A percentile compares a stretch with the other conserved stretches of the same genome.
Conservation (phyloP, 306 rosid species). For the Citrullus colocynthis region DNA sequence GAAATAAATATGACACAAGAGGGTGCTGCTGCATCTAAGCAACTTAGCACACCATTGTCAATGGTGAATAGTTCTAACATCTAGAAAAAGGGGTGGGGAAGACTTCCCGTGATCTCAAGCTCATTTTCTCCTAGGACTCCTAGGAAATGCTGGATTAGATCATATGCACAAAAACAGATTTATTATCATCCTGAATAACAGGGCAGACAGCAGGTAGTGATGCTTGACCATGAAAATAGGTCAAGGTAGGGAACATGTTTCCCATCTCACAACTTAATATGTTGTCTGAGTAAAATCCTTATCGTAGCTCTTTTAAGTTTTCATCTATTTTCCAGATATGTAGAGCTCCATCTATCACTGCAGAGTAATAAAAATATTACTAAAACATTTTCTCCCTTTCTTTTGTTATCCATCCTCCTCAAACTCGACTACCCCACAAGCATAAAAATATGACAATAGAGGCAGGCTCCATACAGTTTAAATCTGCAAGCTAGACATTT, state of each 20-base stretch:
- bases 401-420: not conserved
- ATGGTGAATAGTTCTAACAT: not conserved
- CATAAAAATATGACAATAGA: not conserved
- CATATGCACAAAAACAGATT: not conserved
- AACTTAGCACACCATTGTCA: not conserved
- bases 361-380: not conserved
- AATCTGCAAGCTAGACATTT: not conserved
- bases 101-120: not conserved
- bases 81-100: not conserved
- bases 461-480: not conserved
- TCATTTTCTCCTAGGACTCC: not conserved
- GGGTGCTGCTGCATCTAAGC: not conserved
- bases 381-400: not conserved
- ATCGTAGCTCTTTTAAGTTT: not conserved
- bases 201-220: not conserved
- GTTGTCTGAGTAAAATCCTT: not conserved
- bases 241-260: not conserved
- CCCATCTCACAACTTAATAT: not conserved
- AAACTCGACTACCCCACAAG: not conserved
- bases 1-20: not conserved
- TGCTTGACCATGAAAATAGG: not conserved
- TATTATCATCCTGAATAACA: not conserved
- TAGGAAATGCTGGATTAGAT: not conserved
- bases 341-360: not conserved
- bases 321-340: not conserved